A percentile compares a stretch with the other conserved stretches of the same genome.
Evolutionary conservation across 2,329 filamentous ascomycete genomes (phyloP).

Genomic region (Penicillium nordicum): DNA sequence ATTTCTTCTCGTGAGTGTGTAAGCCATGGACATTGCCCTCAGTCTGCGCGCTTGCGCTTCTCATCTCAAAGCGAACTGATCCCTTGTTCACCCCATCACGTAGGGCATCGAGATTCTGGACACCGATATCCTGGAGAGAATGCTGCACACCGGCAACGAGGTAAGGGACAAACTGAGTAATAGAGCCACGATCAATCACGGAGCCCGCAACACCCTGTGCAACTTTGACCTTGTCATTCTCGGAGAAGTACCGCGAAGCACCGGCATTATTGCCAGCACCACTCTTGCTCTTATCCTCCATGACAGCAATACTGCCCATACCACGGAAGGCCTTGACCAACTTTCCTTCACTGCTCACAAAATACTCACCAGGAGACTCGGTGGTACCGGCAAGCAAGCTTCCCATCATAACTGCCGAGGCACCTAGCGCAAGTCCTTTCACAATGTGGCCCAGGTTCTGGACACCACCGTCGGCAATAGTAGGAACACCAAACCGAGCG

Average conservation of each 20-base stretch:
- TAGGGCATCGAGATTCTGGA: constrained; percentile 73
- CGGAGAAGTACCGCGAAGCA: constrained; percentile 96
- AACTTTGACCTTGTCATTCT: constrained; percentile 89
- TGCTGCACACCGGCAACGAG: constrained; percentile 94
- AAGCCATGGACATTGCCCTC: constrained; percentile 95
- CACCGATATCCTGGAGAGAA: constrained; percentile 91
- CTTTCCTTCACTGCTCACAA: constrained; percentile 93
- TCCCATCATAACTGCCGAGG: constrained; percentile 98
- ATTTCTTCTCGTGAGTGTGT: constrained; percentile 99
- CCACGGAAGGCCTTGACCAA: constrained; percentile 98
- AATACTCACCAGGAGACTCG: constrained; percentile 94
- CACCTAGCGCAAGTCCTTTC: constrained; percentile 92
- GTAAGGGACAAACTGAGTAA: constrained; percentile 95
- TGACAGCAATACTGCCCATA: constrained; percentile 98
- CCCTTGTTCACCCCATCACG: constrained; percentile 72
- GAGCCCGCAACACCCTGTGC: constrained; percentile 90
- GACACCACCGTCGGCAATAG: constrained; percentile 95
- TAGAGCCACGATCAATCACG: constrained; percentile 60
- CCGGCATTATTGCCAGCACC: constrained; percentile 79
- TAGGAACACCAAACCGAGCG: constrained; percentile 88
- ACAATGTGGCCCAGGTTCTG: constrained; percentile 99
- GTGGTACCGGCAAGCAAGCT: constrained; percentile 94
- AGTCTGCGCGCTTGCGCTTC: constrained; percentile 89
- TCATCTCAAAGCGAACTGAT: constrained; percentile 83
- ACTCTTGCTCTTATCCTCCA: constrained; percentile 98